Conservation (phyloP, 2,329 filamentous ascomycete genomes). For the Biscogniauxia marginata region DNA sequence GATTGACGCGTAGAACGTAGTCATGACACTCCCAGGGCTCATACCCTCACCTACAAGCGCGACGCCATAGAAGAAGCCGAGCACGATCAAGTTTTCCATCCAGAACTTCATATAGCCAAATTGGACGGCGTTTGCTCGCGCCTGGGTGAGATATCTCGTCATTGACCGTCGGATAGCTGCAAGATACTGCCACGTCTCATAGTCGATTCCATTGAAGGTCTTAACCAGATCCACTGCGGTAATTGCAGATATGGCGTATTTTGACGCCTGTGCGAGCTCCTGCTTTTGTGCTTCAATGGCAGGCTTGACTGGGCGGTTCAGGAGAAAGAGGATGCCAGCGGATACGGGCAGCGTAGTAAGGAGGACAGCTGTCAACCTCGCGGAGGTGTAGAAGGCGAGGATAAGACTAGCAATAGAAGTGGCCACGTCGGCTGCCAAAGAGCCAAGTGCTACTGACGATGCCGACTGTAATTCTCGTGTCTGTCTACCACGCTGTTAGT, state of each 20-base stretch:
- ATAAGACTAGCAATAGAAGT: conserved; percentile 63
- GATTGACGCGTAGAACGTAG: conserved; percentile 81
- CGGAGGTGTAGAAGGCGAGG: conserved; percentile 77
- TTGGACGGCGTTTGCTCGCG: conserved; percentile 67
- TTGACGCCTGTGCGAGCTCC: conserved; percentile 68
- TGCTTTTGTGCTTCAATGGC: conserved; percentile 68
- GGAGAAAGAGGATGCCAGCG: conserved; percentile 54
- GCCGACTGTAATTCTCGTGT: conserved; percentile 79
- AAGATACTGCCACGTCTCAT: conserved; percentile 67
- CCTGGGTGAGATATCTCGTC: conserved; percentile 64
- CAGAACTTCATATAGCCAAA: conserved; percentile 72
- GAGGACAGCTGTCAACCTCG: conserved; percentile 79
- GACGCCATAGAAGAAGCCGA: conserved; percentile 87
- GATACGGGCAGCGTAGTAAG: conserved; percentile 71
- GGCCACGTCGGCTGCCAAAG: conserved; percentile 62
- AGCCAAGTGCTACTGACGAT: conserved; percentile 76
- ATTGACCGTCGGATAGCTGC: conserved; percentile 57
- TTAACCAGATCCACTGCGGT: conserved; percentile 82
- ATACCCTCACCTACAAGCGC: conserved; percentile 62
- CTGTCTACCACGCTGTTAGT: conserved; percentile 55
- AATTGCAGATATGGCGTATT: conserved; percentile 67
- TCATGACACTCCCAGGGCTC: conserved; percentile 68
- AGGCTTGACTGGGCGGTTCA: conserved; percentile 60
- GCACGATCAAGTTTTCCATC: conserved; percentile 75
- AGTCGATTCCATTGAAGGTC: conserved; percentile 72